Evolutionary conservation across 1,284 basidiomycete genomes (phyloP).

Genomic region (Cutaneotrichosporon daszewskae): DNA sequence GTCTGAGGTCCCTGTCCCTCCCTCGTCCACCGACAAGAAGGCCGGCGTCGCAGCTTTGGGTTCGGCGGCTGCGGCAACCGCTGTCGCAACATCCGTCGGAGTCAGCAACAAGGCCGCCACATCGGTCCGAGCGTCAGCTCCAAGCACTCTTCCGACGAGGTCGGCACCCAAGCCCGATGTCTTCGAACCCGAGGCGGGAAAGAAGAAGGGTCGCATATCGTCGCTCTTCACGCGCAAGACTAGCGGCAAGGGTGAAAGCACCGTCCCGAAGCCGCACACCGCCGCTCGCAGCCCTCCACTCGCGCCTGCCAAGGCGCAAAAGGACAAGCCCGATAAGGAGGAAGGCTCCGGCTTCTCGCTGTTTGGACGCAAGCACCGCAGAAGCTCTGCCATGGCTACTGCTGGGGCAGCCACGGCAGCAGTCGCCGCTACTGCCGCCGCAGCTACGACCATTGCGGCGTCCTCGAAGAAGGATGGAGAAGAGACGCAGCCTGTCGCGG

Average conservation of each 20-base stretch:
- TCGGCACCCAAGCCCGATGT: neutral
- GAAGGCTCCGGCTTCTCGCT: slow-evolving; percentile 1
- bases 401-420: neutral
- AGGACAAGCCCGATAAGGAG: neutral
- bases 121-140: neutral
- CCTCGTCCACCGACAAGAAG: neutral
- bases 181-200: neutral
- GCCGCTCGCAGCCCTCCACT: neutral
- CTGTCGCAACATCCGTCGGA: neutral
- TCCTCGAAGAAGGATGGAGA: neutral
- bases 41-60: neutral
- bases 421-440: neutral
- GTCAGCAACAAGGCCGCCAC: neutral
- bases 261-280: neutral
- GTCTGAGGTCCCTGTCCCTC: neutral
- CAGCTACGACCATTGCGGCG: neutral
- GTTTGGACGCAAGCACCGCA: slow-evolving; percentile 1
- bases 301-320: neutral
- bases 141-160: neutral
- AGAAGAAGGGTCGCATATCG: slow-evolving; percentile 2
- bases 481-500: neutral
- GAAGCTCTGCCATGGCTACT: neutral
- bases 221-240: slow-evolving; percentile 4
- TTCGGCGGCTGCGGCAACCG: neutral
- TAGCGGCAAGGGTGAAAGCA: neutral